These are phyloP conservation scores for Magnusiomyces tetraspermus DNA, from an alignment of 1,139 yeast genomes.

Conservation along the genomic window DNA sequence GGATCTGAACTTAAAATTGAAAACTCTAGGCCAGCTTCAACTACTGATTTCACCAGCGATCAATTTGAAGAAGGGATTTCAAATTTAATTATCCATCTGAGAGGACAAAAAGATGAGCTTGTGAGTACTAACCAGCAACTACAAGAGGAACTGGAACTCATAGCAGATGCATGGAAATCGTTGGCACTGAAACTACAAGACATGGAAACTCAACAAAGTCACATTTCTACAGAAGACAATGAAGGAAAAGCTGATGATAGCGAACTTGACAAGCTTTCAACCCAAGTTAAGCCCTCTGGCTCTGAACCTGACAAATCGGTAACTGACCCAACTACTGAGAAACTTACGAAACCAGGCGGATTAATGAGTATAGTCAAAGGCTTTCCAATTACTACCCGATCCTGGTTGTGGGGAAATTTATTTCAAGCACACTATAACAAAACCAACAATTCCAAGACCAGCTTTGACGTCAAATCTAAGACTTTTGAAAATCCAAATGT, in stretches of 20 bases:
- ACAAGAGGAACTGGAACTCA: conserved; percentile 13
- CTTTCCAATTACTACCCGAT: no score
- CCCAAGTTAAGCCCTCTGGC: no score
- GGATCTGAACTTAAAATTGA: neutral
- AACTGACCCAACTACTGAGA: no score
- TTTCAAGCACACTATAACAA: no score
- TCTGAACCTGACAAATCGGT: no score
- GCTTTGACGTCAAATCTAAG: no score
- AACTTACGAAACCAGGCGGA: no score
- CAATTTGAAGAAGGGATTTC: neutral
- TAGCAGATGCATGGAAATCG: conserved; percentile 27
- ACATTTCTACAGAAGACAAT: neutral
- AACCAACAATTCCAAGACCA: no score
- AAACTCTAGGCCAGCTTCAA: neutral
- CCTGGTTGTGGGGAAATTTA: no score
- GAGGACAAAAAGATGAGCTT: conserved; percentile 5
- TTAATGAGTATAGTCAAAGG: no score
- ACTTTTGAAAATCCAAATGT: no score
- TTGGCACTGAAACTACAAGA: conserved; percentile 15
- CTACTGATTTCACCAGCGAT: neutral
- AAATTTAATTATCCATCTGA: neutral
- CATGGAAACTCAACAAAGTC: neutral
- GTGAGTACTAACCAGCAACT: conserved; percentile 14
- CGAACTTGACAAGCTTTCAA: no score
- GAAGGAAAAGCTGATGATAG: neutral